Conservation (phyloP, 768 basidiomycete species). For the Pleurotus platypus region DNA sequence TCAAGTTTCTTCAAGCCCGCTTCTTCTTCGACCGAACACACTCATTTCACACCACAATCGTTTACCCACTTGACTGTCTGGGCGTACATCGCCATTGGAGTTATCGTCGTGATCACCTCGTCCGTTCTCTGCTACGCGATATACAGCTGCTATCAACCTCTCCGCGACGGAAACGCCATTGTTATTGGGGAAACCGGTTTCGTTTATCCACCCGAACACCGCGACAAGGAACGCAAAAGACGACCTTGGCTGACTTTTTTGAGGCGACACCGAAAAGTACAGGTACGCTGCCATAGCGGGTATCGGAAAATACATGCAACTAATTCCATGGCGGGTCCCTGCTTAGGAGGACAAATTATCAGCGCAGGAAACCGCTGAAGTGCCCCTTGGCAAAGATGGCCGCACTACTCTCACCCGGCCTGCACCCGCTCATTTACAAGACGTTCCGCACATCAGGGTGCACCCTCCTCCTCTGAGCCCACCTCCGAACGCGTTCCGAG, state of each 20-base stretch:
- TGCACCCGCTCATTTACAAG: slow-evolving; percentile 4
- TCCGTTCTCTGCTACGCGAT: slow-evolving; percentile 6
- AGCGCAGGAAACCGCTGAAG: slow-evolving; percentile 1
- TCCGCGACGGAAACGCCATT: background rate
- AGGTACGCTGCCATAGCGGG: background rate
- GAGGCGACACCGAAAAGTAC: background rate
- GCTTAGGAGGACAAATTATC: slow-evolving; percentile 2
- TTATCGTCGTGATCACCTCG: slow-evolving; percentile 5
- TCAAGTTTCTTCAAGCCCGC: slow-evolving; percentile 1
- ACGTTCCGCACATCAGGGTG: slow-evolving; percentile 4
- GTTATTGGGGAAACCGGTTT: slow-evolving; percentile 1
- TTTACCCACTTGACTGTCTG: slow-evolving; percentile 8
- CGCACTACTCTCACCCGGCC: background rate
- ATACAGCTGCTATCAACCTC: slow-evolving; percentile 9
- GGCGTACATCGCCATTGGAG: slow-evolving; percentile 9
- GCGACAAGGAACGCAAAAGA: background rate
- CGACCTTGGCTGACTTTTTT: background rate
- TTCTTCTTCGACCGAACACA: background rate
- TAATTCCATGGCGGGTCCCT: background rate
- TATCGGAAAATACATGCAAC: no score
- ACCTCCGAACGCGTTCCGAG: background rate
- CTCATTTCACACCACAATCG: slow-evolving; percentile 6
- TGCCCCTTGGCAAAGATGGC: background rate
- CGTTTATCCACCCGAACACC: background rate
- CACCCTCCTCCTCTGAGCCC: background rate